Base-by-base conservation (phyloP, 441 rosid genomes). In the Codiaeum variegatum region DNA sequence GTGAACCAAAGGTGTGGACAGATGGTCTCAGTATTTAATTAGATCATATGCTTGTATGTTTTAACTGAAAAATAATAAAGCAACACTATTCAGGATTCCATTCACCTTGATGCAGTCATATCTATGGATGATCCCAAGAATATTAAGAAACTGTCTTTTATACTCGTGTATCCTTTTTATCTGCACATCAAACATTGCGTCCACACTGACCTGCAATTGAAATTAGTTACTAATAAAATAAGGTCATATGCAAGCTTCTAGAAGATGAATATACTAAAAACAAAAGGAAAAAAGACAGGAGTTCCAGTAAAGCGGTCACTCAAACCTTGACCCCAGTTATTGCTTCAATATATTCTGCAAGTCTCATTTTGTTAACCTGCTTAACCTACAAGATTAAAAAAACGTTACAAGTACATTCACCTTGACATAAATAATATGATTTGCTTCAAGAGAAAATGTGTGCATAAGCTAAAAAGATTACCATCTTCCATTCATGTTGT, bases 141-240 rank as follows among this genome's bases (percentile, higher is more conserved):
- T 74, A 67, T 87, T 87, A 34, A 87, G 86, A 66, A 83, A 73
- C 73, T 85, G 91, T 64, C 91, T 75, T 69, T 87, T 87, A 80
- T 87, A 87, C 76, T 85, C 91, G 44, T 87, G 91, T 64, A 87
- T 82, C 56, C 88, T 79, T 75, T 87, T 87, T 62, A 84, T 75
- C 74, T 87, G 88, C 80, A 87, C 85, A 58, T 87, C 91, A 76
- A 87, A 87, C 88, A 87, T 77, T 60, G 91, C 88, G 76, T 76
- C 77, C 42, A 75, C 51, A 68, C 81, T 79, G 79, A 85, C 86
- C 85, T 84, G 86, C 75, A 73, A 55, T 31, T 70, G 66, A 69
- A 60, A 64, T 32, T 38, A 13, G 6, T 13, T 11, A 69, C 40
- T 8, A 13, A 28, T 44, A 47, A 59, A 54, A 46, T 77, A 44